phyloP scores from a whole-genome alignment of 305 asterid genomes.

The Solanum hybrid region DNA sequence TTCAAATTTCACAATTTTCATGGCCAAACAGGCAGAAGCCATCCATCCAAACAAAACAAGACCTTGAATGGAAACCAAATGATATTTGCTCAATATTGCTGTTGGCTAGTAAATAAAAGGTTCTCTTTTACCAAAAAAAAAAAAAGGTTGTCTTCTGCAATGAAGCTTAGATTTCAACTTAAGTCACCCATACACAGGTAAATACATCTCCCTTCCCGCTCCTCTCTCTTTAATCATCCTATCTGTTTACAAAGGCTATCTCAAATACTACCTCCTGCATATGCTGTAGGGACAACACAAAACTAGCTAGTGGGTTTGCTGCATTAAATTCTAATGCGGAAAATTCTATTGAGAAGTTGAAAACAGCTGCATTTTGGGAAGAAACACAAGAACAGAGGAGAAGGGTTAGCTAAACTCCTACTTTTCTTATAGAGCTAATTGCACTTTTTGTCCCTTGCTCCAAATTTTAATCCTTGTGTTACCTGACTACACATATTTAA shows the following conservation, averaged over 20 bases:
- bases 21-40: background rate
- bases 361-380: background rate
- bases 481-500: background rate
- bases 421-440: background rate
- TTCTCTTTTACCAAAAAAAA: background rate
- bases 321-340: background rate
- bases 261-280: background rate
- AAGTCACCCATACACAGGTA: background rate
- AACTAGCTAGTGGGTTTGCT: background rate
- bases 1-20: background rate
- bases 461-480: background rate
- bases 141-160: background rate
- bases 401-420: background rate
- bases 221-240: background rate
- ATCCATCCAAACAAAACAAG: background rate
- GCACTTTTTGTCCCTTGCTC: background rate
- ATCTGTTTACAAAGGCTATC: background rate
- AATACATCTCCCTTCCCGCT: background rate
- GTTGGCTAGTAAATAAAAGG: background rate
- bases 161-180: background rate
- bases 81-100: background rate
- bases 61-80: background rate
- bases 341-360: background rate
- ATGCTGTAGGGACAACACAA: background rate
- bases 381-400: background rate